Evolutionary conservation across 495 filamentous ascomycete species (phyloP), one percentile per base, ranked within the genome.

Genomic region (Penicillium manginii): DNA sequence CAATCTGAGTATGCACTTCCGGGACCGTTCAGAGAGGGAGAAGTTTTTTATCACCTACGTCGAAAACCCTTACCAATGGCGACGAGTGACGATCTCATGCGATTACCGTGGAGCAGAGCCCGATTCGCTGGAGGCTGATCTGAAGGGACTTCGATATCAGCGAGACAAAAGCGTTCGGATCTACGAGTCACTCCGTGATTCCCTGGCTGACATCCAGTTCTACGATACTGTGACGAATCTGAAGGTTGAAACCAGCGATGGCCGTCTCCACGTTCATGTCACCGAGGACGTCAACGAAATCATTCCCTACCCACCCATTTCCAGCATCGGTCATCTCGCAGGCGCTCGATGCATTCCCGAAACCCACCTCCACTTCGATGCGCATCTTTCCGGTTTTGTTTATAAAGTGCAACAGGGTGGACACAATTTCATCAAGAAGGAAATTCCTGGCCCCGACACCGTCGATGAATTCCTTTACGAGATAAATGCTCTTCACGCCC

Each of bases 21-120:
- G 93, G 50, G 94, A 98, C 73, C 88, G 89, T 60, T 96, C 94
- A 11, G 91, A 90, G 53, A 86, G 96, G 39, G 94, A 98, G 73
- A 98, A 98, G 73, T 98, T 98, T 78, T 98, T 98, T 74, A 88
- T 98, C 54, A 98, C 94, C 10, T 98, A 91, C 71, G 90, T 92
- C 49, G 88, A 94, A 67, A 84, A 84, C 33, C 82, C 86, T 18
- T 89, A 85, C 50, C 81, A 84, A 57, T 96, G 94, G 89, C 85
- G 91, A 54, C 83, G 94, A 50, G 87, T 98, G 49, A 97, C 96
- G 11, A 85, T 98, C 35, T 97, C 96, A 8, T 87, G 93, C 59
- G 96, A 98, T 70, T 98, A 98, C 66, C 91, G 93, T 42, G 79
- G 87, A 64, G 89, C 91, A 11, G 84, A 85, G 2, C 81, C 86